Evolutionary conservation across 2,329 filamentous ascomycete species (phyloP).

Genomic region (Verticillium dahliae): DNA sequence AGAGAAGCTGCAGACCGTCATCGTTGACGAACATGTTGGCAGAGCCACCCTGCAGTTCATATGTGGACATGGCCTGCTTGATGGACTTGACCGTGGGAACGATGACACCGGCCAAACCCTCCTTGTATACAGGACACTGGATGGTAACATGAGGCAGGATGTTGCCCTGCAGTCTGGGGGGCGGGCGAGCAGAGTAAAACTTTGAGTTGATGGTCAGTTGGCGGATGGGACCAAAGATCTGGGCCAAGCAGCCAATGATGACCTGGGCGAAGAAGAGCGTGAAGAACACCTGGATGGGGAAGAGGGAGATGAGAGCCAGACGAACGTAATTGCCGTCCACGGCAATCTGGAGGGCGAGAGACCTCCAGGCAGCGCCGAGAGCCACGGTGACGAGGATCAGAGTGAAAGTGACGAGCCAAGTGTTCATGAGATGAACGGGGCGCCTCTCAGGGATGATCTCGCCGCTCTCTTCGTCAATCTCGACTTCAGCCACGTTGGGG

Average conservation of each 20-base stretch:
- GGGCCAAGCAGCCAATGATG: constrained; percentile 67
- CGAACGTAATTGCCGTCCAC: constrained; percentile 59
- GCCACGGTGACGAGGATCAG: constrained; percentile 59
- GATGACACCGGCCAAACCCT: constrained; percentile 70
- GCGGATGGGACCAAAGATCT: constrained; percentile 68
- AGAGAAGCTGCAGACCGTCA: constrained; percentile 63
- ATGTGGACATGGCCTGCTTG: constrained; percentile 71
- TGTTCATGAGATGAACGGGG: constrained; percentile 63
- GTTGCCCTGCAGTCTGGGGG: constrained; percentile 50
- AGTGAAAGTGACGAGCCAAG: constrained; percentile 60
- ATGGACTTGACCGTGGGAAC: constrained; percentile 70
- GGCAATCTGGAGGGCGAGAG: constrained; percentile 61
- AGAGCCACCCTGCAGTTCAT: constrained; percentile 71
- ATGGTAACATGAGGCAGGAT: constrained; percentile 70
- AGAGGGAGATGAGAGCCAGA: constrained; percentile 57
- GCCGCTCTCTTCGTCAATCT: constrained; percentile 68
- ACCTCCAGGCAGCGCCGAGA: constrained; percentile 63
- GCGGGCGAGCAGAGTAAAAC: constrained; percentile 71
- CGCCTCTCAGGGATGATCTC: constrained; percentile 58
- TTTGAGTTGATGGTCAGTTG: constrained; percentile 72
- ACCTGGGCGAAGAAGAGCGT: constrained; percentile 77
- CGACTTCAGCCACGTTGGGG: constrained; percentile 37
- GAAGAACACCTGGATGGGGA: constrained; percentile 72
- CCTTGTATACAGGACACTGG: constrained; percentile 85
- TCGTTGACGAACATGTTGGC: constrained; percentile 75